Evolutionary conservation across 164 flowering plant genomes (phyloP), one percentile per base, ranked within the genome.

Genomic region (Cinnamomum chago): DNA sequence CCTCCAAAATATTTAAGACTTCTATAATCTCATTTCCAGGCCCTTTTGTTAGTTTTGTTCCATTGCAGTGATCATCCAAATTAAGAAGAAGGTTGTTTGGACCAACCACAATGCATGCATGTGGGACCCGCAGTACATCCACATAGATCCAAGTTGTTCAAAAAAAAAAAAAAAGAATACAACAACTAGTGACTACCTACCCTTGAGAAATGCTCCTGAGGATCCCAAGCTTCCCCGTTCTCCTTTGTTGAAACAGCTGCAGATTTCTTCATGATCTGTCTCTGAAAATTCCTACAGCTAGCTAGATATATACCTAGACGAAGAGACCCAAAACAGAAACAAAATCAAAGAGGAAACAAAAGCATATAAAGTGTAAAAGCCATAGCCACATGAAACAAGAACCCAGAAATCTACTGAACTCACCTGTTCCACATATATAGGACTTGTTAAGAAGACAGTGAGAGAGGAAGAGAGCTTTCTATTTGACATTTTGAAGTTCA

Each of bases 131-230:
- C 22, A 0, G 62, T 58, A 17, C 62, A 5, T n/a, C 22, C 18
- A 3, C 5, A 35, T 35, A 35, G 47, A 7, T 35, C 47, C 47
- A 35, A 35, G 47, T 35, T 0, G 47, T 7, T 35, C 47, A 5
- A 35, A 35, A 35, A 35, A 0, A 0, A 35, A 35, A 17, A 60
- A 0, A 20, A 28, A 25, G 17, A 65, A n/a, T n/a, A n/a, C n/a
- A 3, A 67, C 0, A 28, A 28, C 33, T 30, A 3, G 33, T 2
- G 70, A 67, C 17, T 5, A 18, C 58, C 1, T 65, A 73, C 75
- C 75, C 13, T 64, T 23, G 67, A 40, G 40, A 73, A 73, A 40
- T 73, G 33, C 15, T 47, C n/a, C 50, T 65, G 69, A 24, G 68
- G 68, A 65, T 73, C 75, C 50, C n/a, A 73, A 2, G 4, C 35